Base-by-base conservation (phyloP, 1,284 basidiomycete genomes). In the Sporisorium scitamineum region DNA sequence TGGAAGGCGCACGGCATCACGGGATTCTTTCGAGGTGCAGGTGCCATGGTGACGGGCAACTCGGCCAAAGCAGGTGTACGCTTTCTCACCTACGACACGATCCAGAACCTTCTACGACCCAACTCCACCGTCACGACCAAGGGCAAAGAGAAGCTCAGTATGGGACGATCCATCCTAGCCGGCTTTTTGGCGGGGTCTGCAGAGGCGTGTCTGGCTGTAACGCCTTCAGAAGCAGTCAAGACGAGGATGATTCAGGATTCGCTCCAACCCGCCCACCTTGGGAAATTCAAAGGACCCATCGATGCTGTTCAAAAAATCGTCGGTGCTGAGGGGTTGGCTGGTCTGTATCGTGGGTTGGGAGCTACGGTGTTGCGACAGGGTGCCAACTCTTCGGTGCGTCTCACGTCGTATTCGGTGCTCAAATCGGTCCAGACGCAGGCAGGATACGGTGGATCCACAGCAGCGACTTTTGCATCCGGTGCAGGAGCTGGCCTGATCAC, bases 151-250 rank as follows among this genome's bases (percentile, higher is more conserved):
- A 63, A 63, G 50, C 34, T 58, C 5, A 51, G 58, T 31, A 34
- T 70, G 52, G 67, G 61, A 29, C n/a, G 9, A 18, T 42, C 62
- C 42, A 52, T 59, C 54, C 22, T 82, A 91, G 94, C 95, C 61
- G 95, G 95, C 44, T 88, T 98, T 5, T 94, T 94, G 50, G 95
- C 95, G 1, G 95, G 95, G 11, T 91, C 95, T 90, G 92, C 89
- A 83, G 95, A 98, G 86, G 95, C 95, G 1, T 85, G 97, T 24
- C 90, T 97, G 61, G 95, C 95, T 0, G 95, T 97, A 5, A 97
- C 95, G 0, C 95, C 95, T 1, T 95, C 93, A 13, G 95, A 98
- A 86, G 97, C 95, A 0, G 96, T 98, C 88, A 98, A 98, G 94
- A 98, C 95, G 14, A 96, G 97, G 84, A 90, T 97, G 73, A 95